Base-by-base conservation (phyloP, 2,329 filamentous ascomycete species). In the Proliferodiscus dingleyae region DNA sequence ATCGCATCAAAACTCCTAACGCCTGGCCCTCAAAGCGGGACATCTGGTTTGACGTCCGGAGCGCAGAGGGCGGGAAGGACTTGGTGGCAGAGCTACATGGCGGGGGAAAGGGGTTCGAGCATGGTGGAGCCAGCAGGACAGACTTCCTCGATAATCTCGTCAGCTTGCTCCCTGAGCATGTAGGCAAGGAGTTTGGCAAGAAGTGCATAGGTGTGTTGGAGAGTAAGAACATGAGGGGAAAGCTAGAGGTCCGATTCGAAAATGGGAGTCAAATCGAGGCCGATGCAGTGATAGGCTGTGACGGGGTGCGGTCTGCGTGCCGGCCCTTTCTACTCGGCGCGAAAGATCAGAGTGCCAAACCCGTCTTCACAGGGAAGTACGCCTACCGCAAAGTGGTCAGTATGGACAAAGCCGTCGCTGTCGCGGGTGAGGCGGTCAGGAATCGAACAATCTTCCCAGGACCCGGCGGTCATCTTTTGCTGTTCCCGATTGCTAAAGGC, bases 321-420 rank as follows among this genome's bases (percentile, higher is more conserved):
- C 67, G 80, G 58, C 66, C 2, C 26, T 39, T 41, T 16, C 39
- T 43, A 3, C 41, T 41, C 13, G 49, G 42, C 9, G 33, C 30
- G 1, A 45, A 43, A 10, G 43, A 39, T 8, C 32, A 28, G 2
- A 21, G 37, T 8, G 34, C 19, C 7, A 21, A 38, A 2, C 47
- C 51, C 0, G 57, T 66, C 2, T 83, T 78, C 58, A 72, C 71
- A 0, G 66, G 72, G 22, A 78, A 81, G 50, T 75, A 75, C 57
- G 80, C 75, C 32, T 85, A 80, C 62, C 71, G 81, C 2, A 74
- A 74, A 0, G 61, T 85, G 2, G 66, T 83, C 2, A 74, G 78
- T 0, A 82, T 83, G 70, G 62, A 67, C 1, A 56, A 68, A 7
- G 77, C 76, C 0, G 57, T 66, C 1, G 58, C 66, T 9, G 66